Conservation (phyloP, 441 rosid genomes). For the Breynia disticha region DNA sequence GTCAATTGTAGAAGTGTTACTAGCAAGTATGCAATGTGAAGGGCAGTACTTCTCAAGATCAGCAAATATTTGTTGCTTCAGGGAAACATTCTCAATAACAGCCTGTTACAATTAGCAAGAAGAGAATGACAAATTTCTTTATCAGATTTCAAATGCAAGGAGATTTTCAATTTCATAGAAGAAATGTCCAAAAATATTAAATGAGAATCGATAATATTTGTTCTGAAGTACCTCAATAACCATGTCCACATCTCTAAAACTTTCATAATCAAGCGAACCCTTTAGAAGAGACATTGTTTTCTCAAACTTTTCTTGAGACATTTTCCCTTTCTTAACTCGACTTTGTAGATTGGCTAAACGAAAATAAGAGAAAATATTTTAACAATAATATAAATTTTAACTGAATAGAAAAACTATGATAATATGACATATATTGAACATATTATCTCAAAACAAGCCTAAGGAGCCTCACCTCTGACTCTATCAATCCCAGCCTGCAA, state of each 20-base stretch:
- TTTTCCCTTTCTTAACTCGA: slow-evolving; percentile 74
- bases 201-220: slow-evolving; percentile 5
- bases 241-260: slow-evolving; percentile 87
- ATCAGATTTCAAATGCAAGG: no score
- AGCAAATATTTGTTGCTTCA: slow-evolving; percentile 89
- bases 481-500: slow-evolving; percentile 80
- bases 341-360: slow-evolving; percentile 78
- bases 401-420: no score
- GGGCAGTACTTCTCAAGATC: slow-evolving; percentile 89
- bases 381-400: no score
- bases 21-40: slow-evolving; percentile 79
- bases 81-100: slow-evolving; percentile 71
- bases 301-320: slow-evolving; percentile 79
- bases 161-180: slow-evolving; percentile 7
- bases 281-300: slow-evolving; percentile 69
- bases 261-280: slow-evolving; percentile 75
- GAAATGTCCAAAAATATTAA: background rate
- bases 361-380: slow-evolving; percentile 8
- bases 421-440: background rate
- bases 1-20: slow-evolving; percentile 93
- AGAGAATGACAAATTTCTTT: slow-evolving; percentile 3
- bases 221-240: slow-evolving; percentile 74
- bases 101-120: slow-evolving; percentile 59
- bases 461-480: slow-evolving; percentile 53
- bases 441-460: background rate